Evolutionary conservation across 192 early-diverging fungal genomes (phyloP).

Genomic region (Backusella circina): DNA sequence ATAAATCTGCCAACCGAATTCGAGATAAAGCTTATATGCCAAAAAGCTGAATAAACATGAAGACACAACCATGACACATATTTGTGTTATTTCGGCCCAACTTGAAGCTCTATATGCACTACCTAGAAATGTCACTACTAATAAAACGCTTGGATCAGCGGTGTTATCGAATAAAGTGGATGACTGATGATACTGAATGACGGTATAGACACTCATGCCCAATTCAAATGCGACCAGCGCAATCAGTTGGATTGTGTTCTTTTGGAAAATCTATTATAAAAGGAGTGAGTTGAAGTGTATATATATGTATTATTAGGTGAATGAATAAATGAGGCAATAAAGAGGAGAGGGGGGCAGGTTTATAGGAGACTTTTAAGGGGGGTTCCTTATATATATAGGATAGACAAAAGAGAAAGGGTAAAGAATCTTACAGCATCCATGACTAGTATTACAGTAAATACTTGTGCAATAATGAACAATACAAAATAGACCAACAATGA

Average conservation of each 20-base stretch:
- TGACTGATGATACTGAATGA: conserved; percentile 62
- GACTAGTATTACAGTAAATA: conserved; percentile 79
- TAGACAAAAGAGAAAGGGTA: background rate
- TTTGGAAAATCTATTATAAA: conserved; percentile 64
- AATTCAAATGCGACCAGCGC: conserved; percentile 68
- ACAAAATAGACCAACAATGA: conserved; percentile 78
- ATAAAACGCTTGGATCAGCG: background rate
- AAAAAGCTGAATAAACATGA: conserved; percentile 42
- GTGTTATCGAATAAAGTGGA: conserved; percentile 24
- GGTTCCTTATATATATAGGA: background rate
- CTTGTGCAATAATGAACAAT: conserved; percentile 82
- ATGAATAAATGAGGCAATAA: background rate
- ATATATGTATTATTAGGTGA: background rate
- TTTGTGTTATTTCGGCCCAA: conserved; percentile 54
- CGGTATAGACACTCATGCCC: conserved; percentile 59
- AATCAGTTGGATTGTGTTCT: conserved; percentile 92
- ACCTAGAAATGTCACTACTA: conserved; percentile 12
- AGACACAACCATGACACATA: conserved; percentile 55
- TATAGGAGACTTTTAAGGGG: background rate
- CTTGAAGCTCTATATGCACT: conserved; percentile 16
- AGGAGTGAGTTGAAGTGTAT: background rate
- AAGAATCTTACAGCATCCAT: conserved; percentile 68
- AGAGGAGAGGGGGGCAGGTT: background rate
- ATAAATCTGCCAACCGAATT: conserved; percentile 82
- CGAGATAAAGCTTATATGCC: conserved; percentile 68